Evolutionary conservation across 257 asterid species (phyloP).

Genomic region (Plantago major): DNA sequence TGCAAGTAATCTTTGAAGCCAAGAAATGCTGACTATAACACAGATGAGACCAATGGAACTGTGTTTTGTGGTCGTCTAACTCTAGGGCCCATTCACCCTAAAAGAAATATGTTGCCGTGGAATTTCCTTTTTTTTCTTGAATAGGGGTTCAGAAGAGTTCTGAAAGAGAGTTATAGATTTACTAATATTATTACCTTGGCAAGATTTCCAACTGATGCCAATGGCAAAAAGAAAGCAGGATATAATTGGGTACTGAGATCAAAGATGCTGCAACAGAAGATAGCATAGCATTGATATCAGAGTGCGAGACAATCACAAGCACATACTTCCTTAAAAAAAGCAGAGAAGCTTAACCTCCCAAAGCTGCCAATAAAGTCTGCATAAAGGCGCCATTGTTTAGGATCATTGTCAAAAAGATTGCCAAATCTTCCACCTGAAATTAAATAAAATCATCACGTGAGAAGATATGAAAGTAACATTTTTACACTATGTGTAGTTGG

Average conservation of each 20-base stretch:
- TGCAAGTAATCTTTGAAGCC: no score
- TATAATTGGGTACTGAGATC: conserved; percentile 81
- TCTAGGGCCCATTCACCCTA: not conserved
- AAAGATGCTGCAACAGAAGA: conserved; percentile 74
- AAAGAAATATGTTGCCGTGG: not conserved
- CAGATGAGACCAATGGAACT: no score
- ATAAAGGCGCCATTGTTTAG: conserved; percentile 97
- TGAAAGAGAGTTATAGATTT: conserved; percentile 8
- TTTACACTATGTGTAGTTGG: conserved; percentile 15
- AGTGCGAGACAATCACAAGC: conserved; percentile 12
- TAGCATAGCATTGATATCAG: conserved; percentile 12
- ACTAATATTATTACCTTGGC: conserved; percentile 70
- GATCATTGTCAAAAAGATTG: conserved; percentile 90
- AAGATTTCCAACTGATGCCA: conserved; percentile 94
- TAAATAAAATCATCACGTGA: conserved; percentile 21
- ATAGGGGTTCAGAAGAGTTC: not conserved
- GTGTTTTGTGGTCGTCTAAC: not conserved
- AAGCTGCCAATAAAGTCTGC: conserved; percentile 96
- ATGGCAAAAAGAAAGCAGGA: conserved; percentile 83
- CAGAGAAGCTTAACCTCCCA: conserved; percentile 56
- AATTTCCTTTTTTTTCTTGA: not conserved
- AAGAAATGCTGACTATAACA: no score
- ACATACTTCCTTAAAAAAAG: conserved; percentile 4
- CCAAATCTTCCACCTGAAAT: conserved; percentile 94
- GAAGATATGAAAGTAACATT: conserved; percentile 7